Evolutionary conservation across 163 green algal genomes (phyloP).

Genomic region (Chlamydomonas reinhardtii): DNA sequence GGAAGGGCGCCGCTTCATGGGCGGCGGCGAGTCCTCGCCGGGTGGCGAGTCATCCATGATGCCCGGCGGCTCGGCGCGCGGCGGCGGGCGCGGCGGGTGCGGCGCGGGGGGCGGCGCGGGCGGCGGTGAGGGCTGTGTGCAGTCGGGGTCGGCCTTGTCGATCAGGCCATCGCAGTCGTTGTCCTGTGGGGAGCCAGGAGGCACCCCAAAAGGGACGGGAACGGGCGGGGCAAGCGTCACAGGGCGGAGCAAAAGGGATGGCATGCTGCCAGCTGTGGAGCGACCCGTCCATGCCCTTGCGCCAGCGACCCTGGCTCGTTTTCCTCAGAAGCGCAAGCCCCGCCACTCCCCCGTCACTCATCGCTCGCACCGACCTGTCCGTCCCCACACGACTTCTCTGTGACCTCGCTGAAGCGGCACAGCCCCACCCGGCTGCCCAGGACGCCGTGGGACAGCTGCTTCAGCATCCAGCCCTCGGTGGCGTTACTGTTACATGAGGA

Average conservation of each 20-base stretch:
- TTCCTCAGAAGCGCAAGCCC: too few species aligned
- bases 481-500: neutral
- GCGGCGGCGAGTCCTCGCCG: neutral
- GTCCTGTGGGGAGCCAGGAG: constrained; percentile 15
- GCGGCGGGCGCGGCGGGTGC: neutral
- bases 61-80: neutral
- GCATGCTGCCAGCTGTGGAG: too few species aligned
- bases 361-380: too few species aligned
- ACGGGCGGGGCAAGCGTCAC: too few species aligned
- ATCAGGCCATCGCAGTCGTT: constrained; percentile 53
- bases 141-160: constrained; percentile 40
- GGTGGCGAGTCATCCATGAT: neutral
- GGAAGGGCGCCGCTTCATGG: neutral
- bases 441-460: constrained; percentile 32
- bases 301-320: too few species aligned
- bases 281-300: too few species aligned
- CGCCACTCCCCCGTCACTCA: too few species aligned
- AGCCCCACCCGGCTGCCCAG: constrained; percentile 29
- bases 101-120: constrained; percentile 11
- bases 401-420: constrained; percentile 42
- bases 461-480: constrained; percentile 17
- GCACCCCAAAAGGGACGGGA: too few species aligned
- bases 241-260: too few species aligned
- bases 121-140: neutral
- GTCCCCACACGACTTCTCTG: constrained; percentile 31